A percentile compares a stretch with the other conserved stretches of the same genome.
phyloP scores from a whole-genome alignment of 768 basidiomycete genomes.

The Pleurotus tuber-regium region DNA sequence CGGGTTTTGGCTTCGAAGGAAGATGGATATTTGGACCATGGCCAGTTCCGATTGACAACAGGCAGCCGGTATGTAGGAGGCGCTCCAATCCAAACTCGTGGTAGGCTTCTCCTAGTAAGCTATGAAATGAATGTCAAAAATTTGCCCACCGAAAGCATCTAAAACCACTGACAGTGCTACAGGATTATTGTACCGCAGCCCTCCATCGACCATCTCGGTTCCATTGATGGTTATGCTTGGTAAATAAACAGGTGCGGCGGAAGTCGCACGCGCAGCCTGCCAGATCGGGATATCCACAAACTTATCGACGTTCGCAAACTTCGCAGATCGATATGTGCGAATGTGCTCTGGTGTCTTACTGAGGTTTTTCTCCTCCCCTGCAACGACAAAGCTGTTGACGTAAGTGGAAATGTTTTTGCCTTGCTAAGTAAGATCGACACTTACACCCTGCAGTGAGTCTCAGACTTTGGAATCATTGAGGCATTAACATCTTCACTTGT shows the following conservation, averaged over 20 bases:
- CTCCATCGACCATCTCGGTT: not conserved
- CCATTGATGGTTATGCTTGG: not conserved
- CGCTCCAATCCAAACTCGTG: not conserved
- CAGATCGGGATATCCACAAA: conserved; percentile 20
- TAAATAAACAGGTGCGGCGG: not conserved
- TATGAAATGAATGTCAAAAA: not conserved
- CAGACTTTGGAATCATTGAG: not conserved
- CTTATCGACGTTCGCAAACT: not conserved
- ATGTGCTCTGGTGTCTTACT: conserved; percentile 12
- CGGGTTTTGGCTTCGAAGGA: not conserved
- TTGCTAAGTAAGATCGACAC: no score
- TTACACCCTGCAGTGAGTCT: not conserved
- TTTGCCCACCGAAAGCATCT: not conserved
- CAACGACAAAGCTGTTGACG: not conserved
- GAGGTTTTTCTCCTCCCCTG: not conserved
- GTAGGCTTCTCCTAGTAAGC: not conserved
- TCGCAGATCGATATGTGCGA: conserved; percentile 11
- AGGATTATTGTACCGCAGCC: not conserved
- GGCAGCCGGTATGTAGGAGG: not conserved
- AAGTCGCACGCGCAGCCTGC: conserved; percentile 19
- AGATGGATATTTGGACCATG: not conserved
- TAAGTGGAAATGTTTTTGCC: no score
- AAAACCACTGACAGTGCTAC: not conserved
- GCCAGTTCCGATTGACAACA: not conserved
- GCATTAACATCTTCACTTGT: not conserved